Conservation (phyloP, 768 basidiomycete species). For the Leccinum subtestaceum region DNA sequence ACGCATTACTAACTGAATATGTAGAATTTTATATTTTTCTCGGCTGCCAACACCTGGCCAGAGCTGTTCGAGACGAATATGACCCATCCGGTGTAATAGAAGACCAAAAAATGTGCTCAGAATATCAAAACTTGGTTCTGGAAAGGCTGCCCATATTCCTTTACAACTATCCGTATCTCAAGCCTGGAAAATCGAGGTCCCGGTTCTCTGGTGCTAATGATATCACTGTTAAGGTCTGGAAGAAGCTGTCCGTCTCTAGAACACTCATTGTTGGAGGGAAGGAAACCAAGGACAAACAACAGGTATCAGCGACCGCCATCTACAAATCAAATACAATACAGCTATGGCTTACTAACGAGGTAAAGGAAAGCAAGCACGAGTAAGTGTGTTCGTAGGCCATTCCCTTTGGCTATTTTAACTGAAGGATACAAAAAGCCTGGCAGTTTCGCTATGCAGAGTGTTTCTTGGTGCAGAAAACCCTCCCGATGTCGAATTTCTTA, state of each 20-base stretch:
- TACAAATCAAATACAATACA: slow-evolving; percentile 53
- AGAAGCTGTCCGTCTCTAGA: slow-evolving; percentile 58
- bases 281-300: slow-evolving; percentile 45
- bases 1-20: neutral
- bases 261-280: slow-evolving; percentile 50
- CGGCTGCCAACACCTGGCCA: slow-evolving; percentile 68
- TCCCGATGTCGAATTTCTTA: slow-evolving; percentile 82
- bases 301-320: slow-evolving; percentile 68
- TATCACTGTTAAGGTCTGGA: slow-evolving; percentile 63
- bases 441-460: slow-evolving; percentile 28
- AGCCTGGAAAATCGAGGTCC: slow-evolving; percentile 49
- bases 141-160: slow-evolving; percentile 85
- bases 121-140: slow-evolving; percentile 57
- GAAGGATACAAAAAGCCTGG: slow-evolving; percentile 50
- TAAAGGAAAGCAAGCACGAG: slow-evolving; percentile 86
- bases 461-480: slow-evolving; percentile 53
- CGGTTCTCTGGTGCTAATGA: slow-evolving; percentile 51
- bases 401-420: too few relatives aligned
- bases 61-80: slow-evolving; percentile 73
- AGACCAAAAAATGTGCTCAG: slow-evolving; percentile 41
- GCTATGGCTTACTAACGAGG: slow-evolving; percentile 69
- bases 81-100: slow-evolving; percentile 48
- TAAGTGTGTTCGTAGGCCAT: slow-evolving; percentile 28
- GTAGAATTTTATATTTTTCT: slow-evolving; percentile 69
- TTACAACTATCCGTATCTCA: slow-evolving; percentile 71